phyloP scores from a whole-genome alignment of 805 yeast genomes.

The Saturnispora diversa region DNA sequence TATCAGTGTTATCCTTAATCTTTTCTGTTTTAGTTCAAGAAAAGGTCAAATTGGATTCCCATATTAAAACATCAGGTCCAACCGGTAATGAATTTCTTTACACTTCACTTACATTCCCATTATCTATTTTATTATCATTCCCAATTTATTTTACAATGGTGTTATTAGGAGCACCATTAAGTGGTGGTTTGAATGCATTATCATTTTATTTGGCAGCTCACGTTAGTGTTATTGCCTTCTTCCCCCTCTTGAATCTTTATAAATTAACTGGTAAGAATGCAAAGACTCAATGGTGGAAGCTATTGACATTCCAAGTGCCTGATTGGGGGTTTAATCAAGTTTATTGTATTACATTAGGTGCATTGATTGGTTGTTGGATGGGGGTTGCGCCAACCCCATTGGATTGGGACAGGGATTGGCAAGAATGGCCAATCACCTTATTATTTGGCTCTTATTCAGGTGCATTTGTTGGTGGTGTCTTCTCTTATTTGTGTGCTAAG shows the following conservation, averaged over 20 bases:
- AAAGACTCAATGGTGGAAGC: constrained; percentile 21
- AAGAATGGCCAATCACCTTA: constrained; percentile 87
- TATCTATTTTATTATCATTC: constrained; percentile 17
- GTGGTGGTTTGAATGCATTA: constrained; percentile 13
- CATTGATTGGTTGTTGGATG: constrained; percentile 71
- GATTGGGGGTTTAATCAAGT: constrained; percentile 26
- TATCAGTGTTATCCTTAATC: constrained; percentile 11
- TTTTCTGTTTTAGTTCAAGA: constrained; percentile 18
- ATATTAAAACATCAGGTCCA: constrained; percentile 15
- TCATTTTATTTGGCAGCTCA: constrained; percentile 18
- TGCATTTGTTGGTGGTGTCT: constrained; percentile 45
- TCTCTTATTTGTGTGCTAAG: constrained; percentile 17
- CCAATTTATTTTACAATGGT: constrained; percentile 27
- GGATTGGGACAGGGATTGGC: constrained; percentile 99
- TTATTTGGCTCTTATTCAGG: constrained; percentile 73
- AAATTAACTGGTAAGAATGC: constrained; percentile 33
- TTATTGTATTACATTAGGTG: constrained; percentile 36
- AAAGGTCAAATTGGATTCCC: constrained; percentile 23
- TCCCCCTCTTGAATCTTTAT: constrained; percentile 32
- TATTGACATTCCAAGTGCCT: constrained; percentile 27
- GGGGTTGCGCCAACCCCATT: constrained; percentile 92
- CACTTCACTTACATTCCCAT: constrained; percentile 12
- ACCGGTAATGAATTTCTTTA: constrained; percentile 13
- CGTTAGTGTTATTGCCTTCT: constrained; percentile 15
- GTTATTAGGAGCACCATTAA: constrained; percentile 20